Base-by-base conservation (phyloP, 331 rosid species). In the Cucumis variabilis region DNA sequence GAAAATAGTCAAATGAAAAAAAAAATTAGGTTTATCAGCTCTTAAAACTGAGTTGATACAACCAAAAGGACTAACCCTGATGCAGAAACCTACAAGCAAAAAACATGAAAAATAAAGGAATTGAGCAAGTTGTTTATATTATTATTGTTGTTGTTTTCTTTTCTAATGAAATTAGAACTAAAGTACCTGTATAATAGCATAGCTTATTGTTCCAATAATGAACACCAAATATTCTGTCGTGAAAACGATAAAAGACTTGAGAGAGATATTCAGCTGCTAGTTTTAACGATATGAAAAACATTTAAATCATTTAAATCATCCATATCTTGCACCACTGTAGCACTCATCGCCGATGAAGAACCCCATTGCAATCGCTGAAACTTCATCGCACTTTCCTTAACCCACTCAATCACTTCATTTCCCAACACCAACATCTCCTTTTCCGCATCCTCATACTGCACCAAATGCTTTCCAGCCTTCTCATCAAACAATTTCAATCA, bases 381-480 rank as follows among this genome's bases (percentile, higher is more conserved):
- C 82, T 88, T 95, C 90, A 60, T 90, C 0, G 72, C 87, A 20
- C 91, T 87, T 4, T 91, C 92, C 33, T 86, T 90, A 75, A 91
- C 73, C 98, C 94, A 95, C 91, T 95, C 92, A 83, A 93, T 82
- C 87, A 93, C 91, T 94, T 97, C 98, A 87, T 78, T 85, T 11
- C 85, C 90, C 87, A 97, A 87, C 50, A 93, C 91, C 82, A 95
- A 30, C 19, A 77, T 60, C 82, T 95, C 98, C 89, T 94, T 95
- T 86, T 97, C 98, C 3, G 84, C 95, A 24, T 97, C 98, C 9
- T 93, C 98, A 84, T 97, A 97, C 70, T 81, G 85, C 73, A 97
- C 88, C 84, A 92, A 60, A 90, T 96, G 98, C 88, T 92, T 92
- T 4, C 93, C 90, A 6, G 89, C 88, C 7, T 66, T 50, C 27